These are phyloP conservation scores for Aspergillus caelatus DNA, from an alignment of 2,329 filamentous ascomycete species.

Conservation along the genomic window DNA sequence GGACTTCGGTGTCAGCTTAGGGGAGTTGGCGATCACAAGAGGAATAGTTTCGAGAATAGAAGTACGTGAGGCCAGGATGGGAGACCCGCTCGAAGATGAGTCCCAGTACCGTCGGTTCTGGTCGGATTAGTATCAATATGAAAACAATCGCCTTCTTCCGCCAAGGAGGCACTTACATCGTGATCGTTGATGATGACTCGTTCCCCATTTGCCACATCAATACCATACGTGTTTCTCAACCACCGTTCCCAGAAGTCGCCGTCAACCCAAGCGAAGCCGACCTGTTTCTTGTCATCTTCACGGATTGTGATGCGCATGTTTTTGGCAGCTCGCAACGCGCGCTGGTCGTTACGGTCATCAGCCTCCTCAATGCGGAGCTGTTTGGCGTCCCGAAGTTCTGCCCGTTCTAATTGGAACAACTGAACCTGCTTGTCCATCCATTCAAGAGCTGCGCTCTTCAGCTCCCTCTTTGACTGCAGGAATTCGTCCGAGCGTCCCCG, in stretches of 20 bases:
- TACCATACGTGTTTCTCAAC: conserved; percentile 92
- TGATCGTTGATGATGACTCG: conserved; percentile 96
- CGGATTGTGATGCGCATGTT: conserved; percentile 90
- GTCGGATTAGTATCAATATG: conserved; percentile 30
- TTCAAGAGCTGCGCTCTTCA: conserved; percentile 93
- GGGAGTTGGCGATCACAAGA: conserved; percentile 52
- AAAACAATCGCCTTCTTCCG: not conserved
- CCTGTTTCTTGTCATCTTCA: conserved; percentile 81
- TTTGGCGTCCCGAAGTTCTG: conserved; percentile 92
- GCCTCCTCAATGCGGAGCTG: conserved; percentile 95
- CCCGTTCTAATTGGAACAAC: conserved; percentile 86
- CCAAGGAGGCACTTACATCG: conserved; percentile 67
- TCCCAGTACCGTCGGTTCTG: conserved; percentile 97
- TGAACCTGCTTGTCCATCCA: conserved; percentile 98
- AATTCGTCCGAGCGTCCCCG: conserved; percentile 80
- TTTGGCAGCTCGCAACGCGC: conserved; percentile 84
- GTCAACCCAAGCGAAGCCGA: conserved; percentile 96
- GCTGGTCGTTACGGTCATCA: conserved; percentile 87
- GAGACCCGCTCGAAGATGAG: conserved; percentile 81
- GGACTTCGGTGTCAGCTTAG: conserved; percentile 53
- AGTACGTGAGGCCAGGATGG: conserved; percentile 85
- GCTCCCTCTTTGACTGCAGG: conserved; percentile 75
- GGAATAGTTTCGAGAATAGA: conserved; percentile 82
- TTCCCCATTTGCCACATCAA: conserved; percentile 83
- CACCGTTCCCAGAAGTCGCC: conserved; percentile 97